Percentiles rank a stretch among this genome's conserved stretches.
These are phyloP conservation scores for Eucalyptus virginea DNA, from an alignment of 345 rosid species.

Conservation along the genomic window DNA sequence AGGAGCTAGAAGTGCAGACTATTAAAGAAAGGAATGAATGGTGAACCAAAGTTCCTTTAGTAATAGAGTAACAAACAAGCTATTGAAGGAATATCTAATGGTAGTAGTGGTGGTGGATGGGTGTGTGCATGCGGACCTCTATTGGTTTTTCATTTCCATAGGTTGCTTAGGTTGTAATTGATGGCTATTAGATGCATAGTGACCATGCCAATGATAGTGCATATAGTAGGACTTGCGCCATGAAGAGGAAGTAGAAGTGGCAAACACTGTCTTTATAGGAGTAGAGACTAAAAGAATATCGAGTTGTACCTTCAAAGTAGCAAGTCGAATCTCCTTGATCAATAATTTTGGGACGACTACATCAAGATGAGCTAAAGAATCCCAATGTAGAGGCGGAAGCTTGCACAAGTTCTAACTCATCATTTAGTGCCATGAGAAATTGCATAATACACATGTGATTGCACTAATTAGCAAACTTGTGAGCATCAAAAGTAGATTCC, in stretches of 20 bases:
- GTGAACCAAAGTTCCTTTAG: not conserved
- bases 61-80: not conserved
- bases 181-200: not conserved
- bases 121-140: not conserved
- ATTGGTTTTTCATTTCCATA: not conserved
- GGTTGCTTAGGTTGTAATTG: not conserved
- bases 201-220: not conserved
- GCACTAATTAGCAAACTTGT: no score
- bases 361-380: not conserved
- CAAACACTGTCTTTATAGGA: not conserved
- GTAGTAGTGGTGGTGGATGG: not conserved
- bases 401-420: not conserved
- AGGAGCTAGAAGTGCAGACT: not conserved
- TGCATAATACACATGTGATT: no score
- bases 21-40: not conserved
- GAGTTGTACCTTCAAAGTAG: not conserved
- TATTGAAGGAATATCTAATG: not conserved
- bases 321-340: not conserved
- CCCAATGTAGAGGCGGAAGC: not conserved
- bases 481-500: no score
- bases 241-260: not conserved
- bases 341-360: not conserved
- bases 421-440: no score
- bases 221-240: not conserved
- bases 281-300: not conserved